A percentile compares a stretch with the other conserved stretches of the same genome.
phyloP scores from a whole-genome alignment of 257 asterid species.

The Solanum sejunctum region DNA sequence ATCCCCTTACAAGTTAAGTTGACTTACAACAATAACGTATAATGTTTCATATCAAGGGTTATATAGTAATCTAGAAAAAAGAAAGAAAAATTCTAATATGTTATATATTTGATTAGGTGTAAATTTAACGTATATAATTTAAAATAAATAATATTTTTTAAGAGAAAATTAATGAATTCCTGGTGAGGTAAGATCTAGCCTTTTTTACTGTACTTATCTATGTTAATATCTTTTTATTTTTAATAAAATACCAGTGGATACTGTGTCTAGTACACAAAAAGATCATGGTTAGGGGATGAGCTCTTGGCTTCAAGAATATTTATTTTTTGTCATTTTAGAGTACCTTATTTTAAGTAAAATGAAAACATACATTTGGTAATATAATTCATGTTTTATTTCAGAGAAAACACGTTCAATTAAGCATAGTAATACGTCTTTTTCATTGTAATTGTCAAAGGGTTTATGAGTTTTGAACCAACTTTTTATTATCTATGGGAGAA shows the following conservation, averaged over 20 bases:
- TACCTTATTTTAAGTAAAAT: neutral
- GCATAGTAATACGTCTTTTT: neutral
- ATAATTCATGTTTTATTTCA: neutral
- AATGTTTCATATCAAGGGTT: neutral
- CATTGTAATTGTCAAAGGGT: neutral
- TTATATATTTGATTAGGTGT: neutral
- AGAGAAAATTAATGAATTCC: neutral
- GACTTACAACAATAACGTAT: neutral
- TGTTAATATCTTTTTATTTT: no score
- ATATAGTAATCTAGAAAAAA: neutral
- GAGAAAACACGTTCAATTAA: neutral
- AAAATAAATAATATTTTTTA: neutral
- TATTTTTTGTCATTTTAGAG: neutral
- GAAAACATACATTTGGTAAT: neutral
- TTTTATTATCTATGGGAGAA: neutral
- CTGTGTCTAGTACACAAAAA: no score
- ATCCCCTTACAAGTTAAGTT: neutral
- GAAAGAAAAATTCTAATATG: neutral
- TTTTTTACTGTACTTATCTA: no score
- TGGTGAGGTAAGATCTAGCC: no score
- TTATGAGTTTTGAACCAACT: neutral
- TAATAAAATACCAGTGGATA: no score
- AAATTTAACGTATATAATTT: neutral
- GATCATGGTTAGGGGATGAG: neutral
- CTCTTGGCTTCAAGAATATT: neutral